Evolutionary conservation across 495 filamentous ascomycete genomes (phyloP).

Genomic region (Daldinia loculata): DNA sequence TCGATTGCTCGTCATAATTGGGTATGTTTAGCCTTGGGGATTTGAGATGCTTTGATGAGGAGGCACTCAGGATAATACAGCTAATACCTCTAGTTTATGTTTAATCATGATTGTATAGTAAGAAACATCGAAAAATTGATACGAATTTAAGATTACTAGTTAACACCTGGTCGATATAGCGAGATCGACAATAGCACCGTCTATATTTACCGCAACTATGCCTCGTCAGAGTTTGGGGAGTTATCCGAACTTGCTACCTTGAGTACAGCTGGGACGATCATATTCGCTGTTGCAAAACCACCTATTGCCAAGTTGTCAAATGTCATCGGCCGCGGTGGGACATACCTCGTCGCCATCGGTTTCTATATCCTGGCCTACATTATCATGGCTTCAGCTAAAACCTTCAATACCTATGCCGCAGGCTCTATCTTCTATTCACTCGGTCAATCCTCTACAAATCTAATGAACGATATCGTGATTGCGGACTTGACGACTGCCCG

Average conservation of each 20-base stretch:
- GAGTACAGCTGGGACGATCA: conserved; percentile 55
- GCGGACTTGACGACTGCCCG: conserved; percentile 58
- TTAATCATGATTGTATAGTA: conserved; percentile 61
- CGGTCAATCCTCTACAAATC: conserved; percentile 57
- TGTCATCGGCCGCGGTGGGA: conserved; percentile 56
- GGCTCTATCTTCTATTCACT: conserved; percentile 57
- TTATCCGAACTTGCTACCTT: conserved; percentile 55
- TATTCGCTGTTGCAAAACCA: conserved; percentile 57
- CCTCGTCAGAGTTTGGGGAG: conserved; percentile 54
- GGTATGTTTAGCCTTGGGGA: conserved; percentile 42
- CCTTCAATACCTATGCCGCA: conserved; percentile 55
- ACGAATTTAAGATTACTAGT: conserved; percentile 2
- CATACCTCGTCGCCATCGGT: conserved; percentile 55
- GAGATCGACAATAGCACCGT: conserved; percentile 61
- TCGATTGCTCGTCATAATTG: conserved; percentile 53
- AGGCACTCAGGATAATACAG: not conserved
- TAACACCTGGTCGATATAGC: conserved; percentile 21
- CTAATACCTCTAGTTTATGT: conserved; percentile 44
- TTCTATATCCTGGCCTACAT: conserved; percentile 59
- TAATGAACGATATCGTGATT: conserved; percentile 59
- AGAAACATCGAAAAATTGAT: conserved; percentile 20
- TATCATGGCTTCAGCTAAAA: conserved; percentile 55
- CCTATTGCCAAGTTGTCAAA: conserved; percentile 61
- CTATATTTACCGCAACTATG: conserved; percentile 58
- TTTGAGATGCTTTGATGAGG: not conserved